These are phyloP conservation scores for Magnusiomyces ingens DNA, from an alignment of 1,139 yeast genomes.

Conservation along the genomic window DNA sequence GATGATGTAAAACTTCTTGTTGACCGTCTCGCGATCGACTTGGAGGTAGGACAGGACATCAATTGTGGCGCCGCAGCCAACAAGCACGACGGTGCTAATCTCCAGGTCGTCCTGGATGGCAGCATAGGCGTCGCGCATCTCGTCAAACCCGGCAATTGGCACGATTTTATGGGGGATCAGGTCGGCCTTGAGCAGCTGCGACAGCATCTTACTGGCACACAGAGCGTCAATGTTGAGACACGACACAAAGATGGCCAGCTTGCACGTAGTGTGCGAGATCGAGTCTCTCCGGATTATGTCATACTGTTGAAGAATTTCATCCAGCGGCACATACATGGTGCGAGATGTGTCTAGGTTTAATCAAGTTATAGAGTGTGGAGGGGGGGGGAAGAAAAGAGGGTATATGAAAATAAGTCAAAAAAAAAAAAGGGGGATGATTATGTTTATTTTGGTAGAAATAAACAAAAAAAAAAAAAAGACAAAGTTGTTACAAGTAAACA, in stretches of 20 bases:
- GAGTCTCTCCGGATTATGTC: slow-evolving; percentile 27
- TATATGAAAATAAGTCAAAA: background rate
- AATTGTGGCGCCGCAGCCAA: slow-evolving; percentile 95
- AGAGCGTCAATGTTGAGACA: slow-evolving; percentile 88
- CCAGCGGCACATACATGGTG: slow-evolving; percentile 30
- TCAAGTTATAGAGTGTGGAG: background rate
- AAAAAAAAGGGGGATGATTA: background rate
- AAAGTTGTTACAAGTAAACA: too few relatives aligned
- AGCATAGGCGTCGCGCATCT: slow-evolving; percentile 55
- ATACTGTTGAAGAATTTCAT: slow-evolving; percentile 28
- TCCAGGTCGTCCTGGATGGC: slow-evolving; percentile 51
- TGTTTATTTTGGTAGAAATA: background rate
- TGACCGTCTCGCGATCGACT: slow-evolving; percentile 42
- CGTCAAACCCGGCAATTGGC: slow-evolving; percentile 92
- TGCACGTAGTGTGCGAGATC: slow-evolving; percentile 82
- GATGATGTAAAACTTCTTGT: slow-evolving; percentile 58
- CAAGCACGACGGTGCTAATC: slow-evolving; percentile 65
- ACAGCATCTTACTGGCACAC: slow-evolving; percentile 77
- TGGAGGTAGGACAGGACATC: slow-evolving; percentile 78
- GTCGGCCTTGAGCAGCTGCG: slow-evolving; percentile 66
- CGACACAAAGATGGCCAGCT: slow-evolving; percentile 80
- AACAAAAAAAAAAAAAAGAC: background rate
- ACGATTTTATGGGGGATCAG: slow-evolving; percentile 80
- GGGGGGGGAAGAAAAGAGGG: background rate
- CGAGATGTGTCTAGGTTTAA: too few relatives aligned